These are phyloP conservation scores for Trifolium pratense DNA, from an alignment of 306 rosid species.

Conservation along the genomic window DNA sequence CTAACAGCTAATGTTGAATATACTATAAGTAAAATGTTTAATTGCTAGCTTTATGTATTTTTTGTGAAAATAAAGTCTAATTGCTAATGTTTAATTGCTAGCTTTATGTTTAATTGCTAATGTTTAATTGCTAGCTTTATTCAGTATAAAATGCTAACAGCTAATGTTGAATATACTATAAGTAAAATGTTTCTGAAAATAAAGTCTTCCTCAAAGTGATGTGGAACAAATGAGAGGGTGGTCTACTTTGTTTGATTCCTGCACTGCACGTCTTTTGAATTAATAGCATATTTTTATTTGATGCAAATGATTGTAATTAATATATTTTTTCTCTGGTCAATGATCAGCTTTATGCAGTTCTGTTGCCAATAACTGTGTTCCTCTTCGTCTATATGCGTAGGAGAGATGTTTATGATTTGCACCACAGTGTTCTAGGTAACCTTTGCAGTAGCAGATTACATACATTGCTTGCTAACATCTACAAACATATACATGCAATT, in stretches of 20 bases:
- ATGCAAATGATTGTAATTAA: constrained; percentile 13
- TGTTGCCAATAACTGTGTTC: constrained; percentile 77
- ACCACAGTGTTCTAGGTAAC: constrained; percentile 82
- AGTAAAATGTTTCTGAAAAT: background rate
- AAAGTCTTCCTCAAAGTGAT: background rate
- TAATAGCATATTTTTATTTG: constrained; percentile 14
- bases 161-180: background rate
- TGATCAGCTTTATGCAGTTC: constrained; percentile 74
- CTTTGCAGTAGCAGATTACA: background rate
- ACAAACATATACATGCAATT: too few species aligned
- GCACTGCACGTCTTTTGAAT: background rate
- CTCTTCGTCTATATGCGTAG: constrained; percentile 67
- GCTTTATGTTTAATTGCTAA: background rate
- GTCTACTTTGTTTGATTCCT: background rate
- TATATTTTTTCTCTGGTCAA: constrained; percentile 23
- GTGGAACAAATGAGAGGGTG: background rate
- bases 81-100: too few species aligned
- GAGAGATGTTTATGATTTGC: constrained; percentile 89
- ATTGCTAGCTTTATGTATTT: too few species aligned
- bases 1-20: background rate
- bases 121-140: too few species aligned
- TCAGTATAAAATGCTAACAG: background rate
- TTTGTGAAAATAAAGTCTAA: constrained; percentile 4
- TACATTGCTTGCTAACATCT: background rate
- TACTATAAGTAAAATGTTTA: background rate